phyloP scores from a whole-genome alignment of 352 stramenopile genomes.

The Phytopythium sindhum region DNA sequence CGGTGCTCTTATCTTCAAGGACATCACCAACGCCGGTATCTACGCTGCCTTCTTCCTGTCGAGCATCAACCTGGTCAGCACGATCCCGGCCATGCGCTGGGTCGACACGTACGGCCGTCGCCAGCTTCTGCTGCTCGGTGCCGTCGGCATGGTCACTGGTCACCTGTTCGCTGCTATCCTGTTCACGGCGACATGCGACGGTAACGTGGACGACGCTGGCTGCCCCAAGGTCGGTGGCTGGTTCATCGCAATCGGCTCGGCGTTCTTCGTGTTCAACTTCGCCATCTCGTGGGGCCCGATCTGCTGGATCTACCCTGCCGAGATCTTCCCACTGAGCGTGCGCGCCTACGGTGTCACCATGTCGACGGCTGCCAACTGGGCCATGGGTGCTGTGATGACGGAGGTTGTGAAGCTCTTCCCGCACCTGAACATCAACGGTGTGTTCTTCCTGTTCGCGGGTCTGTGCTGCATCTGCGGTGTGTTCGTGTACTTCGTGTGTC shows the following conservation, averaged over 20 bases:
- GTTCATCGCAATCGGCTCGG: slow-evolving; percentile 33
- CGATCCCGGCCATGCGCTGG: slow-evolving; percentile 24
- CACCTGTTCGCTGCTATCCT: slow-evolving; percentile 33
- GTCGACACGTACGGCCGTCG: slow-evolving; percentile 28
- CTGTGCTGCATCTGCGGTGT: slow-evolving; percentile 29
- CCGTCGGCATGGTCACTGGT: slow-evolving; percentile 29
- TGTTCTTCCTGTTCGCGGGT: slow-evolving; percentile 55
- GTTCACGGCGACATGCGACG: slow-evolving; percentile 29
- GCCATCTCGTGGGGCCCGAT: slow-evolving; percentile 23
- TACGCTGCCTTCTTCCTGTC: slow-evolving; percentile 24
- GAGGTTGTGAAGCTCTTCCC: slow-evolving; percentile 7
- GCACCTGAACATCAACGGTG: slow-evolving; percentile 43
- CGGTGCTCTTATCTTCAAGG: slow-evolving; percentile 28
- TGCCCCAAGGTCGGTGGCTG: slow-evolving; percentile 27
- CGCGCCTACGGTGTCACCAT: slow-evolving; percentile 37
- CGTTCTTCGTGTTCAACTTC: slow-evolving; percentile 24
- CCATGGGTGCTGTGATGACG: slow-evolving; percentile 30
- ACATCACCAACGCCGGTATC: slow-evolving; percentile 25
- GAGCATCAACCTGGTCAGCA: slow-evolving; percentile 25
- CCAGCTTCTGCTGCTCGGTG: slow-evolving; percentile 25
- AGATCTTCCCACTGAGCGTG: slow-evolving; percentile 39
- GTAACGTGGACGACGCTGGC: slow-evolving; percentile 21
- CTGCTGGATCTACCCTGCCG: too few relatives aligned
- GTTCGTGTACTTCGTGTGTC: slow-evolving; percentile 39
- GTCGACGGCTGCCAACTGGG: slow-evolving; percentile 34